Evolutionary conservation across 768 basidiomycete species (phyloP).

Genomic region (Amylocystis lapponica): DNA sequence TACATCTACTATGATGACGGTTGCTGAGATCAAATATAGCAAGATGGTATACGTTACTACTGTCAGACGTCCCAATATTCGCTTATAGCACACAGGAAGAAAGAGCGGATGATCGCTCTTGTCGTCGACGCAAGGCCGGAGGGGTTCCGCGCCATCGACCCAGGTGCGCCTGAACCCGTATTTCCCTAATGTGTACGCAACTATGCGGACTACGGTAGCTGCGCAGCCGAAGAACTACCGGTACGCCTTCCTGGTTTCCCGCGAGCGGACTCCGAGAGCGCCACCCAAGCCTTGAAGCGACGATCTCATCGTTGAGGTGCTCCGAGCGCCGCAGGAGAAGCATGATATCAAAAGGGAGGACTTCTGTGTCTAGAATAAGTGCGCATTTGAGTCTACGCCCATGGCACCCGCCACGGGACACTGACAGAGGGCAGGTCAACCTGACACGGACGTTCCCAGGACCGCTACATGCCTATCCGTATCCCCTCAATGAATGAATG

Average conservation of each 20-base stretch:
- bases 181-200: background rate
- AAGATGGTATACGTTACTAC: too few species aligned
- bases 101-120: constrained; percentile 58
- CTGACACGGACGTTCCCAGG: too few species aligned
- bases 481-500: too few species aligned
- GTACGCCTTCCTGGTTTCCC: constrained; percentile 27
- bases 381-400: too few species aligned
- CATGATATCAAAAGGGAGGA: constrained; percentile 64
- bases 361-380: constrained; percentile 81
- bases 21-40: too few species aligned
- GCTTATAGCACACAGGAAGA: too few species aligned
- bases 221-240: constrained; percentile 72
- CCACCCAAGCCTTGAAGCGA: constrained; percentile 47
- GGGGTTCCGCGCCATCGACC: constrained; percentile 81
- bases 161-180: too few species aligned
- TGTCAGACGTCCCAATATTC: too few species aligned
- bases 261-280: background rate
- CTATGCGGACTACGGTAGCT: constrained; percentile 41
- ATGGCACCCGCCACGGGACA: too few species aligned
- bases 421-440: too few species aligned
- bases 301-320: constrained; percentile 74
- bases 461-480: too few species aligned
- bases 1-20: too few species aligned
- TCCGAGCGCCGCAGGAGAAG: constrained; percentile 47
- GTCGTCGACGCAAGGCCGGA: constrained; percentile 67